Conservation (phyloP, 106 monocot species). For the Dendrobium chrysotoxum region DNA sequence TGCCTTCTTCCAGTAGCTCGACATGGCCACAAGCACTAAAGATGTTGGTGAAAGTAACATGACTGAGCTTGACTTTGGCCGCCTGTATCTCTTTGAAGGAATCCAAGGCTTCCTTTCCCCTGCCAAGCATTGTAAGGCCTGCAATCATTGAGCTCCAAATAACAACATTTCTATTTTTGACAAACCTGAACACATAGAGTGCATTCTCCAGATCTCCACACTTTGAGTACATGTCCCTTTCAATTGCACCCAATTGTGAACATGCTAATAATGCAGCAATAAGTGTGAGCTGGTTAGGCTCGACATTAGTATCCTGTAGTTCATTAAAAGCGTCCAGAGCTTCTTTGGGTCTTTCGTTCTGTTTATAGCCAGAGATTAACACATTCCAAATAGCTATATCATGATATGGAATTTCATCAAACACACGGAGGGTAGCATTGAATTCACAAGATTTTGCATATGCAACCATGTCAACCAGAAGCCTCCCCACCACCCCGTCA, state of each 20-base stretch:
- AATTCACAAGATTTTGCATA: slow-evolving; percentile 26
- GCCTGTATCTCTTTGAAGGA: slow-evolving; percentile 35
- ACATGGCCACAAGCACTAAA: slow-evolving; percentile 50
- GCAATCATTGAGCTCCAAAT: slow-evolving; percentile 55
- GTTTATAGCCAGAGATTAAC: slow-evolving; percentile 40
- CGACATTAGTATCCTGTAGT: slow-evolving; percentile 8
- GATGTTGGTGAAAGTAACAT: slow-evolving; percentile 41
- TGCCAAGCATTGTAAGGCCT: slow-evolving; percentile 36
- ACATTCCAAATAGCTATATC: slow-evolving; percentile 51
- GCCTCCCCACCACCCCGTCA: slow-evolving; percentile 24
- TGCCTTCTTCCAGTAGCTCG: slow-evolving; percentile 32
- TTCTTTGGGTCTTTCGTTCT: slow-evolving; percentile 32
- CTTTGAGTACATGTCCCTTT: slow-evolving; percentile 58
- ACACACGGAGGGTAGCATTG: slow-evolving; percentile 20
- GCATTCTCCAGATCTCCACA: slow-evolving; percentile 49
- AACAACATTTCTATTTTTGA: slow-evolving; percentile 27
- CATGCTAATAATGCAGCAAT: slow-evolving; percentile 34
- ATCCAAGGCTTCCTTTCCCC: slow-evolving; percentile 31
- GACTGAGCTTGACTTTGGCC: slow-evolving; percentile 21
- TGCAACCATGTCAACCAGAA: slow-evolving; percentile 44
- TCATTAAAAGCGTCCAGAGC: slow-evolving; percentile 38
- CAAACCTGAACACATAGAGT: slow-evolving; percentile 21
- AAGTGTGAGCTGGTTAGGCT: slow-evolving; percentile 24
- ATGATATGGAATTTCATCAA: slow-evolving; percentile 22
- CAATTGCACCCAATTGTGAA: slow-evolving; percentile 32